A percentile compares a stretch with the other conserved stretches of the same genome.
Conservation (phyloP, 1,139 yeast genomes). For the Torulaspora globosa region DNA sequence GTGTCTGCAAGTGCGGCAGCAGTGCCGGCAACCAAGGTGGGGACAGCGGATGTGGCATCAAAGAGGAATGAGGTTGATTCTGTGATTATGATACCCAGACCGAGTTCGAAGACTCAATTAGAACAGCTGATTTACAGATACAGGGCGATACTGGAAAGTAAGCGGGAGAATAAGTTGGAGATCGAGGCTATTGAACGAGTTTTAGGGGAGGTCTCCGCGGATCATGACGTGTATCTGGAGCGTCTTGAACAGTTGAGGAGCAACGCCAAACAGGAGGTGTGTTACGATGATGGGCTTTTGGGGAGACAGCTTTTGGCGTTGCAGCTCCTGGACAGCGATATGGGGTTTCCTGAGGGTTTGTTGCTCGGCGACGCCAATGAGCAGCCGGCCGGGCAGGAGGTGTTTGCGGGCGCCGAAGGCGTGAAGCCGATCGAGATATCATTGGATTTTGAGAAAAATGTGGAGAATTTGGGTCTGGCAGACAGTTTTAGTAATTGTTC, state of each 20-base stretch:
- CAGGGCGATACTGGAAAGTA: constrained; percentile 30
- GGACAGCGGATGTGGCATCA: neutral
- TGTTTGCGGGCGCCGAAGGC: constrained; percentile 5
- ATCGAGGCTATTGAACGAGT: constrained; percentile 38
- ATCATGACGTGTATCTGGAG: constrained; percentile 39
- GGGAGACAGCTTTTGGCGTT: constrained; percentile 69
- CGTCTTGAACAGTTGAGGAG: constrained; percentile 35
- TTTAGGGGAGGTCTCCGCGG: constrained; percentile 36
- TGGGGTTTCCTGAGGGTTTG: constrained; percentile 61
- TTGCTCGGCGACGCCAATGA: constrained; percentile 29
- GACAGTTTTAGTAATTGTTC: constrained; percentile 35
- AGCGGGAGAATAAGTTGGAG: constrained; percentile 30
- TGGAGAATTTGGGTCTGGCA: constrained; percentile 36
- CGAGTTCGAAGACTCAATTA: constrained; percentile 28
- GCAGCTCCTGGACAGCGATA: constrained; percentile 69
- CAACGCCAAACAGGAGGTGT: constrained; percentile 20
- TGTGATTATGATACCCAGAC: constrained; percentile 26
- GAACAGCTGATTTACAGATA: constrained; percentile 35
- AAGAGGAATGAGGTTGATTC: neutral
- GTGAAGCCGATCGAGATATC: constrained; percentile 32
- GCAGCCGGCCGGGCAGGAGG: constrained; percentile 11
- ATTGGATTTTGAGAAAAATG: constrained; percentile 36
- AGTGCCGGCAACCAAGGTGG: constrained; percentile 1
- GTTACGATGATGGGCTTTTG: constrained; percentile 51
- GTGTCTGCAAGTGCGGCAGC: constrained; percentile 4